phyloP scores from a whole-genome alignment of 2,329 filamentous ascomycete genomes.

The Coniochaeta sp. region DNA sequence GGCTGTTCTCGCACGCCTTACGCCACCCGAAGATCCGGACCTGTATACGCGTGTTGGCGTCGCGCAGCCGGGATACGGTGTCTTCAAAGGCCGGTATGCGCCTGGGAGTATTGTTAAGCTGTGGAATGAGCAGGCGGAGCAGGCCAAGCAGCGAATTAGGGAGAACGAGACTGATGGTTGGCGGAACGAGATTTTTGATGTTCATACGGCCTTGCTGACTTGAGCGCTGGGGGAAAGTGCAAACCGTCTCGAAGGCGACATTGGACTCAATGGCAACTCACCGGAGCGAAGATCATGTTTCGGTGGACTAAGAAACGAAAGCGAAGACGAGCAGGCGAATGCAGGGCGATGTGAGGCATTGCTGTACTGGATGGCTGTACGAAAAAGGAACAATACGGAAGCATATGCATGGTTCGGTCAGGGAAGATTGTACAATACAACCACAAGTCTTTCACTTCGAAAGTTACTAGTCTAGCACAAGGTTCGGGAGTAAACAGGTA shows the following conservation, averaged over 20 bases:
- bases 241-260: neutral
- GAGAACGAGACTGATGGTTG: conserved; percentile 67
- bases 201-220: conserved; percentile 21
- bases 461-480: neutral
- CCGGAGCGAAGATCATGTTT: neutral
- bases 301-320: neutral
- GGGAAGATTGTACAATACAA: neutral
- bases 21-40: conserved; percentile 67
- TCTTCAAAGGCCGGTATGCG: conserved; percentile 80
- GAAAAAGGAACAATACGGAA: too few species aligned
- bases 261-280: neutral
- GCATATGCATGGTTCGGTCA: too few species aligned
- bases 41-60: conserved; percentile 68
- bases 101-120: conserved; percentile 83
- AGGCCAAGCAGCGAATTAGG: conserved; percentile 65
- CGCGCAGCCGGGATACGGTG: conserved; percentile 39
- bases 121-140: conserved; percentile 74
- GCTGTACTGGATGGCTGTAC: too few species aligned
- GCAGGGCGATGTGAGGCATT: neutral
- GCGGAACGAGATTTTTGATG: conserved; percentile 77
- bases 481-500: neutral
- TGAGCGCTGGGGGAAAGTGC: neutral
- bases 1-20: conserved; percentile 70
- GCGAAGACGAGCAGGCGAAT: neutral
- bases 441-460: neutral